phyloP scores from a whole-genome alignment of 441 rosid genomes.

The Corymbia calophylla region DNA sequence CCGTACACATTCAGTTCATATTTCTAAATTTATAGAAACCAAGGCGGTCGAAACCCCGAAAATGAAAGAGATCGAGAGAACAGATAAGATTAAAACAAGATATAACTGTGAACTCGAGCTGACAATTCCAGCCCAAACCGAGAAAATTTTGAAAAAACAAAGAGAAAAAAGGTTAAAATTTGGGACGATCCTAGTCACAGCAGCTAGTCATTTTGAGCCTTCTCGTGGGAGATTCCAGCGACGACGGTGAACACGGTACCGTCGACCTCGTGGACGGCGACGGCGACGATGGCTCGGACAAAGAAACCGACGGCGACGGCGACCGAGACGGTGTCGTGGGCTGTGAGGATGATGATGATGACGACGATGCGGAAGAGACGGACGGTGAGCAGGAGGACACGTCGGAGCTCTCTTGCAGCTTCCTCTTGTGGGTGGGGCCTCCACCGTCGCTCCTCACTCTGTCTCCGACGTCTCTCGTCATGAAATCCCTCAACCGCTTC shows the following conservation, averaged over 20 bases:
- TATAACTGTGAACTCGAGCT: conserved; percentile 23
- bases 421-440: conserved; percentile 35
- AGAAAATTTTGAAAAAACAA: background rate
- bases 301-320: conserved; percentile 16
- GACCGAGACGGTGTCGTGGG: conserved; percentile 8
- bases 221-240: conserved; percentile 35
- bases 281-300: conserved; percentile 15
- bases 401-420: conserved; percentile 33
- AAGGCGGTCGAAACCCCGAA: background rate
- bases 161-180: background rate
- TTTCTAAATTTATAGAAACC: background rate
- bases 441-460: conserved; percentile 7
- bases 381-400: conserved; percentile 18
- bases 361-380: conserved; percentile 10
- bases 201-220: conserved; percentile 30
- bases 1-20: background rate
- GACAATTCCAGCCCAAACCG: conserved; percentile 12
- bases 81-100: conserved; percentile 10
- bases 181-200: background rate
- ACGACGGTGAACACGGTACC: conserved; percentile 39
- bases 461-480: conserved; percentile 26
- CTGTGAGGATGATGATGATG: conserved; percentile 18
- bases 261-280: conserved; percentile 20
- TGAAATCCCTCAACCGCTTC: conserved; percentile 50
- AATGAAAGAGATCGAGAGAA: background rate